phyloP scores from a whole-genome alignment of 768 basidiomycete genomes.

The Crepidotus variabilis region DNA sequence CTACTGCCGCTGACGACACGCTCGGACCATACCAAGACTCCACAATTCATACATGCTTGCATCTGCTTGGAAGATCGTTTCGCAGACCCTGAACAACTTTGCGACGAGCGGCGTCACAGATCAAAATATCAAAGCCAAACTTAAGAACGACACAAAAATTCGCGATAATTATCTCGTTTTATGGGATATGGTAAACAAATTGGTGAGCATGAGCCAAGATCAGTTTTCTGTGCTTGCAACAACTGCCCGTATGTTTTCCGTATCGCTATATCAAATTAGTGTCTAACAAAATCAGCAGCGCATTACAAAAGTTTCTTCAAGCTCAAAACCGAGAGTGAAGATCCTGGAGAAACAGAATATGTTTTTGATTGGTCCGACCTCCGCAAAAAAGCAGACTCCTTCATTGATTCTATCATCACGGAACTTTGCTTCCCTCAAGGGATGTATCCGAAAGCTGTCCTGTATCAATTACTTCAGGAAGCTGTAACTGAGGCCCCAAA shows the following conservation, averaged over 20 bases:
- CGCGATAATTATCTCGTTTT: constrained; percentile 60
- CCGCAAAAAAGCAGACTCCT: constrained; percentile 66
- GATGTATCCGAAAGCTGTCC: constrained; percentile 59
- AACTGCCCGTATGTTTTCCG: constrained; percentile 53
- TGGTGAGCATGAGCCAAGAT: constrained; percentile 60
- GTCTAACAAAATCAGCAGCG: constrained; percentile 34
- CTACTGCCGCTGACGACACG: background rate
- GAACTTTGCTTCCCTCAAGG: constrained; percentile 77
- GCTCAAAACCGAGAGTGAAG: constrained; percentile 36
- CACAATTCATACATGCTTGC: constrained; percentile 82
- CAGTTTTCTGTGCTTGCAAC: constrained; percentile 68
- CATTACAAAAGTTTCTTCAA: constrained; percentile 76
- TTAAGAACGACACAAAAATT: constrained; percentile 48
- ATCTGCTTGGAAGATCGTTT: constrained; percentile 78
- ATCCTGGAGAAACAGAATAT: constrained; percentile 46
- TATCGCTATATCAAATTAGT: background rate
- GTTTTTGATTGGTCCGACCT: constrained; percentile 65
- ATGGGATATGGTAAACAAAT: constrained; percentile 56
- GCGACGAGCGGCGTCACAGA: constrained; percentile 54
- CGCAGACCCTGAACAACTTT: constrained; percentile 52
- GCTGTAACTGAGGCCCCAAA: constrained; percentile 69
- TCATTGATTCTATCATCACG: constrained; percentile 79
- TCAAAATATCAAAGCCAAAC: constrained; percentile 42
- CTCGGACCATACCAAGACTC: constrained; percentile 40
- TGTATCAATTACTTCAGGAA: constrained; percentile 67